Conservation (phyloP, 2,329 filamentous ascomycete genomes). For the Ophiostoma australiae region DNA sequence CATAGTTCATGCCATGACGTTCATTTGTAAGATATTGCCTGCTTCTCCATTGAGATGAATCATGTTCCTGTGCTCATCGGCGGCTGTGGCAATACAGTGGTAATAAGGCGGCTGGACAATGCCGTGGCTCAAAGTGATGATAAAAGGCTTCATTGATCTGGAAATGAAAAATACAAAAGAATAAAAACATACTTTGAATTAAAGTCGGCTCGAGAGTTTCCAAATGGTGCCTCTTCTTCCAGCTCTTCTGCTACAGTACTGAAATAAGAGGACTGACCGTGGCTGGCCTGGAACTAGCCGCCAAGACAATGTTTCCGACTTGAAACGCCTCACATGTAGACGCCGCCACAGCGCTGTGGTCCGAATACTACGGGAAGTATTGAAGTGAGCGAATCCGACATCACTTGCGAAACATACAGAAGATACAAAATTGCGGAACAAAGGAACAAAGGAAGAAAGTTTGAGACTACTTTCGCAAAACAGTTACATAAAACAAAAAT, state of each 20-base stretch:
- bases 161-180: too few relatives aligned
- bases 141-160: neutral
- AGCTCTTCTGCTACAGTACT: neutral
- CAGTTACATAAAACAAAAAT: neutral
- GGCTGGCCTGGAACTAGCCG: neutral
- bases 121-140: neutral
- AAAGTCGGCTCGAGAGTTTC: too few relatives aligned
- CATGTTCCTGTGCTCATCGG: neutral
- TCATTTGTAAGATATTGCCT: neutral
- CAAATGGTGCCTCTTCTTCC: neutral
- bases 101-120: neutral
- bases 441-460: neutral
- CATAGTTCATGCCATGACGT: neutral
- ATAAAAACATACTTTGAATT: too few relatives aligned
- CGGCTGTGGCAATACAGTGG: neutral
- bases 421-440: neutral
- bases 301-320: neutral
- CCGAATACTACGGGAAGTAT: neutral
- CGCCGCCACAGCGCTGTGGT: too few relatives aligned
- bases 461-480: neutral
- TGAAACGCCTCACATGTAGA: slow-evolving; percentile 12
- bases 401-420: too few relatives aligned
- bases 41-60: neutral
- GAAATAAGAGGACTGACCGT: neutral
- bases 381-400: too few relatives aligned